Conservation (phyloP, 2,329 filamentous ascomycete species). For the Aspergillus caelatus region DNA sequence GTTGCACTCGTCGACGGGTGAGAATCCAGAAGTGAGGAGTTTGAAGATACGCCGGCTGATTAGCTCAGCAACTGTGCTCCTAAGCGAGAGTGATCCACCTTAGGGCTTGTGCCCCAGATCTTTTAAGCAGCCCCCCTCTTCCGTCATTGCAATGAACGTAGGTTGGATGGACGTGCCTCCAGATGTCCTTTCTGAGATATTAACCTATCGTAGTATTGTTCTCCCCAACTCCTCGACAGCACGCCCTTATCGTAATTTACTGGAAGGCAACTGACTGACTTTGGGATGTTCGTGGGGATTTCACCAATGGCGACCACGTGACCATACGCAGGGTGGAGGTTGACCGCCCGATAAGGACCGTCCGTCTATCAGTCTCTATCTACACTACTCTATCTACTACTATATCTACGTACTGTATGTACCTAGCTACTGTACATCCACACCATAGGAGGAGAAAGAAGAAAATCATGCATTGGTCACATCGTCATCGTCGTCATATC, state of each 20-base stretch:
- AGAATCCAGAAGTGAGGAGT: slow-evolving; percentile 44
- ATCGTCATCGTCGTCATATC: neutral
- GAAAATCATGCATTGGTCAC: neutral
- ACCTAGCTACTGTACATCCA: neutral
- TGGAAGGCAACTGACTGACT: neutral
- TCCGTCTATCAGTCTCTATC: neutral
- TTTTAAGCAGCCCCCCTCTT: neutral
- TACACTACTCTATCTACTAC: no score
- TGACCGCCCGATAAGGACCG: neutral
- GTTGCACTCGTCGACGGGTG: slow-evolving; percentile 41
- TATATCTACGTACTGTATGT: no score
- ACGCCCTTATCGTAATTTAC: neutral
- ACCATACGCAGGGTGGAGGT: neutral
- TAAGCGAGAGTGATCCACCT: slow-evolving; percentile 43
- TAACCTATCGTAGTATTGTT: neutral
- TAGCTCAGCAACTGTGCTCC: slow-evolving; percentile 43
- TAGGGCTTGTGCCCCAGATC: slow-evolving; percentile 39
- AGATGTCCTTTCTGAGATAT: neutral
- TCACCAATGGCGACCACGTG: neutral
- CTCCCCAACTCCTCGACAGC: neutral
- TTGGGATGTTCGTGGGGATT: neutral
- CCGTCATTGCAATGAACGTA: neutral
- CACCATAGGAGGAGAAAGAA: neutral
- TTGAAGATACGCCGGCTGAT: slow-evolving; percentile 41
- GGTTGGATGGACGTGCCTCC: neutral